A percentile compares a stretch with the other conserved stretches of the same genome.
Evolutionary conservation across 2,329 filamentous ascomycete species (phyloP).

Genomic region (Massarina eburnea): DNA sequence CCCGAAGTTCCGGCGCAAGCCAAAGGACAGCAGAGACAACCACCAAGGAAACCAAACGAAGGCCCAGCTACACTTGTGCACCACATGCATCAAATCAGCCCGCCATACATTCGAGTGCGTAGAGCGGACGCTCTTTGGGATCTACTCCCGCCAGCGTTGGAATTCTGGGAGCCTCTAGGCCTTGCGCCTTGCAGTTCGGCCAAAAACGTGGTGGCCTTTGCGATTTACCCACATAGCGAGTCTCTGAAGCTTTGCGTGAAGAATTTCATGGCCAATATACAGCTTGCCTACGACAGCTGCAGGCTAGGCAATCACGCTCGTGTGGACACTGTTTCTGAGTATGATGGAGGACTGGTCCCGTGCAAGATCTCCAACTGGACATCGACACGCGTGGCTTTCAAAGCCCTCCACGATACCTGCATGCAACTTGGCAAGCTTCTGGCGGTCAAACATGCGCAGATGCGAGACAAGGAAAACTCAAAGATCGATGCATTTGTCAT

Average conservation of each 20-base stretch:
- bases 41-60: conserved; percentile 35
- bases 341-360: conserved; percentile 37
- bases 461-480: conserved; percentile 42
- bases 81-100: conserved; percentile 53
- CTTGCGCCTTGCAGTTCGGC: conserved; percentile 69
- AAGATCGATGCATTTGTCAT: conserved; percentile 66
- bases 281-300: conserved; percentile 71
- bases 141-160: conserved; percentile 70
- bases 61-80: conserved; percentile 25
- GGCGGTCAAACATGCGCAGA: conserved; percentile 35
- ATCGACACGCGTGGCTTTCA: conserved; percentile 28
- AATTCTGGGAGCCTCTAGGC: conserved; percentile 81
- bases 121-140: conserved; percentile 70
- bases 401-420: conserved; percentile 37
- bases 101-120: conserved; percentile 72
- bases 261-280: conserved; percentile 68
- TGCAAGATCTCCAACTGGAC: conserved; percentile 19
- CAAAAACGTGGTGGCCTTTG: conserved; percentile 72
- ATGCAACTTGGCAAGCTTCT: conserved; percentile 46
- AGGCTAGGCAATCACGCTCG: conserved; percentile 68
- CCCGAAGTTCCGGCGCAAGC: conserved; percentile 31
- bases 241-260: conserved; percentile 63
- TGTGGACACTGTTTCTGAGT: conserved; percentile 42
- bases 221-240: conserved; percentile 68
- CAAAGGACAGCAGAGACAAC: conserved; percentile 39